phyloP scores from a whole-genome alignment of 2,329 filamentous ascomycete genomes.

The Colletotrichum australisinense region DNA sequence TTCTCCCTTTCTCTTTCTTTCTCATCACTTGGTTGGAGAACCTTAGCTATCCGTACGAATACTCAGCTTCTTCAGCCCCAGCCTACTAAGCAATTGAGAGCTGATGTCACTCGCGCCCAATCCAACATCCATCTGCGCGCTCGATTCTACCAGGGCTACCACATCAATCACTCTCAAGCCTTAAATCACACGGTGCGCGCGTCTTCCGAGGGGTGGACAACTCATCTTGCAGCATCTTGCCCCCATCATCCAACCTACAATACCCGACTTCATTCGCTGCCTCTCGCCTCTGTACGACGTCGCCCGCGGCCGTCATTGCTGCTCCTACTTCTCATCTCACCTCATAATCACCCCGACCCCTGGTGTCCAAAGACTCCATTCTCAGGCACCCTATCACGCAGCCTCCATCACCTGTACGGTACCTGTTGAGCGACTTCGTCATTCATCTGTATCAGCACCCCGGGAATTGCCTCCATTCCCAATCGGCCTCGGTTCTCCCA shows the following conservation, averaged over 20 bases:
- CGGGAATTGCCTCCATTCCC: conserved; percentile 21
- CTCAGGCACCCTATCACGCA: neutral
- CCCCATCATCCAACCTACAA: conserved; percentile 13
- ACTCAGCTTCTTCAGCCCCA: conserved; percentile 12
- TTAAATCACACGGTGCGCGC: conserved; percentile 24
- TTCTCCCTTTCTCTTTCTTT: neutral
- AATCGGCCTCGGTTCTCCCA: conserved; percentile 6
- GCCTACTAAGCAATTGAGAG: conserved; percentile 5
- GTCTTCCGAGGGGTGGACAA: conserved; percentile 33
- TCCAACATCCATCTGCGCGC: neutral
- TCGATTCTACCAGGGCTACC: neutral
- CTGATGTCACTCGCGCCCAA: conserved; percentile 28
- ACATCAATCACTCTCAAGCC: neutral
- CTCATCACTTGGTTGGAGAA: neutral
- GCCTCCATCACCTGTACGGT: neutral
- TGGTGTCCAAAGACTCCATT: neutral
- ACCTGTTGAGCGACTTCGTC: neutral
- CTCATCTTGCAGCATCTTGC: conserved; percentile 38
- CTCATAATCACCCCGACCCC: neutral
- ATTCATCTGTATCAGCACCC: conserved; percentile 2
- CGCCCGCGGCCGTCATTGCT: conserved; percentile 1
- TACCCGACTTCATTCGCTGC: conserved; percentile 28
- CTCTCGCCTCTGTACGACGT: conserved; percentile 18
- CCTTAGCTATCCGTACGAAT: neutral
- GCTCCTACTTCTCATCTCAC: conserved; percentile 1